These are phyloP conservation scores for Nemophila menziesii DNA, from an alignment of 257 asterid species.

Conservation along the genomic window DNA sequence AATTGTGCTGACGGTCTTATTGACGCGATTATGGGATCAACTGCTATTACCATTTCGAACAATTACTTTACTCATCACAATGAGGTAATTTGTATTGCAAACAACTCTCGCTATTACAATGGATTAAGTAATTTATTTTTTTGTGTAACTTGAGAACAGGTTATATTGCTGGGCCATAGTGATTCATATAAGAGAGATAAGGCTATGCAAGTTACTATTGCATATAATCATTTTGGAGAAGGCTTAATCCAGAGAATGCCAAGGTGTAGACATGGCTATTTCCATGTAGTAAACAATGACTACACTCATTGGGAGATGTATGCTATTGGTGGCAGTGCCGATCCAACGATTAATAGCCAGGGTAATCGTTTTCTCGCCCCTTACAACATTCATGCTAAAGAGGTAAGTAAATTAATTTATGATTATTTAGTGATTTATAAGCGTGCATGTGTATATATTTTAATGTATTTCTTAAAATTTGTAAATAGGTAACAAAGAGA, in stretches of 20 bases:
- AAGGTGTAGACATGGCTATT: slow-evolving; percentile 90
- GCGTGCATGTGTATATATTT: neutral
- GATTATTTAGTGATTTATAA: neutral
- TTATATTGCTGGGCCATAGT: slow-evolving; percentile 45
- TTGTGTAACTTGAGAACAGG: slow-evolving; percentile 19
- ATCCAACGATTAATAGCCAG: slow-evolving; percentile 90
- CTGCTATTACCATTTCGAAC: slow-evolving; percentile 81
- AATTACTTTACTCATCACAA: slow-evolving; percentile 78
- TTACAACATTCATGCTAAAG: slow-evolving; percentile 57
- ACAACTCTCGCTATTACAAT: neutral
- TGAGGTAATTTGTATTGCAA: slow-evolving; percentile 34
- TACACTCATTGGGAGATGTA: slow-evolving; percentile 92
- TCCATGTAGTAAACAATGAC: slow-evolving; percentile 90
- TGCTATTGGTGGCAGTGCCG: slow-evolving; percentile 96
- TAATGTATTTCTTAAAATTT: neutral
- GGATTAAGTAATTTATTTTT: neutral
- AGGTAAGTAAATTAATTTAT: slow-evolving; percentile 26
- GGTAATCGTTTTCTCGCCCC: slow-evolving; percentile 91
- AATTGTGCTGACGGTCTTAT: slow-evolving; percentile 80
- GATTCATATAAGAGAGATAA: slow-evolving; percentile 31
- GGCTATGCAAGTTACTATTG: slow-evolving; percentile 47
- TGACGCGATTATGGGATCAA: slow-evolving; percentile 81
- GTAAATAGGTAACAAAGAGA: slow-evolving; percentile 62
- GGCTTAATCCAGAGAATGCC: slow-evolving; percentile 51
- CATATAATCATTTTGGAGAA: slow-evolving; percentile 50